Conservation (phyloP, 2,329 filamentous ascomycete genomes). For the Trichophyton mentagrophytes region DNA sequence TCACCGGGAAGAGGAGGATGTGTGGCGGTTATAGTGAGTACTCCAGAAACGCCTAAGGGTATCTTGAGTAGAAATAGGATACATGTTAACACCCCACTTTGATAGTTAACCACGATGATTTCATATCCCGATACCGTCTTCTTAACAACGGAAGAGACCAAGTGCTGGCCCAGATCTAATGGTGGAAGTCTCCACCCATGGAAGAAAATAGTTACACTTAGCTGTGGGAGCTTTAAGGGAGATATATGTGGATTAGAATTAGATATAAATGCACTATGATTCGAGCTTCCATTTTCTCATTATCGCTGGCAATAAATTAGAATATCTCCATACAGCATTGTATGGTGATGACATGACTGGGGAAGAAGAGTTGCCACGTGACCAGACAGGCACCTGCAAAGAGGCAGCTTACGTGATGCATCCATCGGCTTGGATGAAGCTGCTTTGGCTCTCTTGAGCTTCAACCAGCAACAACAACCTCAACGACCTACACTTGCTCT, state of each 20-base stretch:
- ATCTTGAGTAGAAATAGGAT: not conserved
- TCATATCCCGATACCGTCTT: constrained; percentile 60
- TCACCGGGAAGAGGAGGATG: constrained; percentile 72
- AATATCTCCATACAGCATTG: too few relatives aligned
- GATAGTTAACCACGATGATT: constrained; percentile 57
- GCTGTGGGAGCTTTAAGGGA: not conserved
- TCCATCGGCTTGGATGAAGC: not conserved
- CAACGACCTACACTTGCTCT: not conserved
- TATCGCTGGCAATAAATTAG: not conserved
- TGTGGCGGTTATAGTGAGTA: constrained; percentile 80
- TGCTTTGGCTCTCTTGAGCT: not conserved
- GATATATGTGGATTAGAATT: not conserved
- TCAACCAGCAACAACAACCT: not conserved
- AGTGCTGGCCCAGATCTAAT: constrained; percentile 22
- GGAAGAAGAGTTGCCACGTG: not conserved
- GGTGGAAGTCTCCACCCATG: not conserved
- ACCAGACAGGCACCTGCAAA: not conserved
- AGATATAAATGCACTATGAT: not conserved
- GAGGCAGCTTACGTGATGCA: constrained; percentile 3
- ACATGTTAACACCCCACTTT: constrained; percentile 7
- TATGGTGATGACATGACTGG: not conserved
- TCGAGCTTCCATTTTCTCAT: not conserved
- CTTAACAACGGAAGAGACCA: constrained; percentile 46
- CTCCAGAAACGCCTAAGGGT: not conserved
- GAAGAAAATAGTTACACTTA: not conserved